A percentile compares a stretch with the other conserved stretches of the same genome.
phyloP scores from a whole-genome alignment of 1,284 basidiomycete genomes.

The Rhodotorula sp. region DNA sequence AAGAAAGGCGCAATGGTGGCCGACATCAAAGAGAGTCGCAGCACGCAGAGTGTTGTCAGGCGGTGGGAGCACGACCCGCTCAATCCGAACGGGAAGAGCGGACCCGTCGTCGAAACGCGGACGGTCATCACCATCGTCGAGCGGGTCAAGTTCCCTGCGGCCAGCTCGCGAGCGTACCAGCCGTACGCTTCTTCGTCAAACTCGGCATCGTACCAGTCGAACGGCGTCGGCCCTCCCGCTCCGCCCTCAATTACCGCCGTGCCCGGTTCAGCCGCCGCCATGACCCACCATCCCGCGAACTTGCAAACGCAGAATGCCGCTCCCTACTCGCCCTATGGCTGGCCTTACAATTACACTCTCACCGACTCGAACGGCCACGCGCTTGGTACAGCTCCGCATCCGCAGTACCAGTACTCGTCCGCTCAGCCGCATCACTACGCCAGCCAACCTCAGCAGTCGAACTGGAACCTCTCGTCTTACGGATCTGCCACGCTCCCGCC shows the following conservation, averaged over 20 bases:
- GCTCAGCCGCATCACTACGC: neutral
- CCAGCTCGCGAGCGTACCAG: neutral
- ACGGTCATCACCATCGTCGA: conserved; percentile 39
- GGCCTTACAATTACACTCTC: conserved; percentile 6
- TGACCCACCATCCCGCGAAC: neutral
- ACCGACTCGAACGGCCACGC: neutral
- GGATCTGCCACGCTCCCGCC: no score
- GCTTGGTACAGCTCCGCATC: neutral
- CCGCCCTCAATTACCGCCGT: conserved; percentile 1
- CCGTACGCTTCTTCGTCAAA: neutral
- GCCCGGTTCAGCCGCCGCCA: neutral
- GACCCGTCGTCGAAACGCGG: conserved; percentile 36
- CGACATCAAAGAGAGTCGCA: conserved; percentile 31
- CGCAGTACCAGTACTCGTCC: neutral
- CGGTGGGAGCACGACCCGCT: conserved; percentile 23
- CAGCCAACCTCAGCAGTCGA: no score
- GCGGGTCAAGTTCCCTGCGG: conserved; percentile 29
- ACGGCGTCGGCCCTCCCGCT: neutral
- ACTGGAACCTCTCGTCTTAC: no score
- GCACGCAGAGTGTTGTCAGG: conserved; percentile 32
- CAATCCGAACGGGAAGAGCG: conserved; percentile 8
- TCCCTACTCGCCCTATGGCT: neutral
- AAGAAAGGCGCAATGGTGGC: conserved; percentile 14
- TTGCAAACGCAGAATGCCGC: neutral
- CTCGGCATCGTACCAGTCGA: neutral